phyloP scores from a whole-genome alignment of 164 flowering plant species.

The Paratinospora sagittata region DNA sequence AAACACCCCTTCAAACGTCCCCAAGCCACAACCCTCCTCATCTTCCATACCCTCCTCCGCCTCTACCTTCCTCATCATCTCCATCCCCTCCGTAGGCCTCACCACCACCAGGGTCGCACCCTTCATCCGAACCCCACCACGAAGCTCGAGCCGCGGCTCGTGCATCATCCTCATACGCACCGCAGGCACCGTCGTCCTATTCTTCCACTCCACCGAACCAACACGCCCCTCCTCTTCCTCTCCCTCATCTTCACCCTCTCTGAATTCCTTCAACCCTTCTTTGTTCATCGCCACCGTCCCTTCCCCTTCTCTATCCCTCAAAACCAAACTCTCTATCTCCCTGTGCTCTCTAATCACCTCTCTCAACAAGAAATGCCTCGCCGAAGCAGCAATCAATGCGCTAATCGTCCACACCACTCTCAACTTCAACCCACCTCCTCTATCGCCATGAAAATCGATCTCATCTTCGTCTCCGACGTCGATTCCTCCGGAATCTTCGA shows the following conservation, averaged over 20 bases:
- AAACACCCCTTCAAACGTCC: slow-evolving; percentile 28
- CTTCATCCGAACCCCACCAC: slow-evolving; percentile 28
- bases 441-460: slow-evolving; percentile 11
- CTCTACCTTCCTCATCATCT: no score
- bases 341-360: slow-evolving; percentile 35
- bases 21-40: slow-evolving; percentile 23
- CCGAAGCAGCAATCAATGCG: slow-evolving; percentile 48
- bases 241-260: slow-evolving; percentile 20
- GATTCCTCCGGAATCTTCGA: background rate
- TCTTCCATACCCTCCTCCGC: no score
- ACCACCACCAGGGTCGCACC: slow-evolving; percentile 51
- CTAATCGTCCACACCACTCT: slow-evolving; percentile 55
- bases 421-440: slow-evolving; percentile 24
- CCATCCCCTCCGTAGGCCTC: slow-evolving; percentile 21
- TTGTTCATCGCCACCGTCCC: slow-evolving; percentile 38
- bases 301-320: slow-evolving; percentile 45
- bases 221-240: slow-evolving; percentile 9
- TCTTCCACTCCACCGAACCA: slow-evolving; percentile 18
- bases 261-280: slow-evolving; percentile 26
- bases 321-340: slow-evolving; percentile 26
- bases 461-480: slow-evolving; percentile 5
- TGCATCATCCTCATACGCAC: slow-evolving; percentile 53
- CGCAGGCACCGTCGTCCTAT: slow-evolving; percentile 35
- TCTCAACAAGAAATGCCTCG: slow-evolving; percentile 37
- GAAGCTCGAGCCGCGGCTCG: slow-evolving; percentile 26